Evolutionary conservation across 768 basidiomycete species (phyloP), one percentile per base, ranked within the genome.

Genomic region (Tricholoma terreum): DNA sequence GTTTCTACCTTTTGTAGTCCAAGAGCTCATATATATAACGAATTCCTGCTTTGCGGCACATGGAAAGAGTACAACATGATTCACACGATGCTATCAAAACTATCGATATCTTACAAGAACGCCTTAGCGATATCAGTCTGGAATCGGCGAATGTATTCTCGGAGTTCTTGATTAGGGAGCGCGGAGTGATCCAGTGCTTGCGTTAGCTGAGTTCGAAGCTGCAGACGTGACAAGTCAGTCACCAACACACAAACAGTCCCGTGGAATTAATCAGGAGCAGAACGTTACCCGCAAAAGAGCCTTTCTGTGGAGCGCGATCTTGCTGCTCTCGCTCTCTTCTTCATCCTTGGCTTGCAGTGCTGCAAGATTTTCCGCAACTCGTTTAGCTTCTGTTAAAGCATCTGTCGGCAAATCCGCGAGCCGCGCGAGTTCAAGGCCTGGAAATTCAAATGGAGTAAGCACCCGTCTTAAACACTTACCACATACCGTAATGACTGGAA

Each of bases 391-490:
- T 4, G 65, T 60, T 40, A 94, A 68, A 11, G 96, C 84, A 48
- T 89, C 82, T 0, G 69, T 60, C 0, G 96, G 96, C 0, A 99
- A 76, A 65, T 94, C 92, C 0, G 93, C 94, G 5, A 96, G 80
- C 48, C 84, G 83, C 11, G 95, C 94, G 24, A 98, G 81, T 63
- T 97, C 90, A 10, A 99, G 76, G 2, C 96, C 95, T 95, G 60
- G 21, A 34, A 34, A 14, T 17, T 19, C 24, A 54, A 43, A 42
- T 21, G 54, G n/a, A 22, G 7, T 24, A 21, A 56, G 55, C 17
- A 8, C 17, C 52, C 11, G 24, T 8, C 43, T 49, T 38, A 27
- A 57, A 35, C 52, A 54, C 27, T 52, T 21, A 57, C 40, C 24
- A 59, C 61, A 61, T 45, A 90, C 92, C 92, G 64, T 94, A 93